Evolutionary conservation across 2,329 filamentous ascomycete species (phyloP), one percentile per base, ranked within the genome.

Genomic region (Penicillium sumatraense): DNA sequence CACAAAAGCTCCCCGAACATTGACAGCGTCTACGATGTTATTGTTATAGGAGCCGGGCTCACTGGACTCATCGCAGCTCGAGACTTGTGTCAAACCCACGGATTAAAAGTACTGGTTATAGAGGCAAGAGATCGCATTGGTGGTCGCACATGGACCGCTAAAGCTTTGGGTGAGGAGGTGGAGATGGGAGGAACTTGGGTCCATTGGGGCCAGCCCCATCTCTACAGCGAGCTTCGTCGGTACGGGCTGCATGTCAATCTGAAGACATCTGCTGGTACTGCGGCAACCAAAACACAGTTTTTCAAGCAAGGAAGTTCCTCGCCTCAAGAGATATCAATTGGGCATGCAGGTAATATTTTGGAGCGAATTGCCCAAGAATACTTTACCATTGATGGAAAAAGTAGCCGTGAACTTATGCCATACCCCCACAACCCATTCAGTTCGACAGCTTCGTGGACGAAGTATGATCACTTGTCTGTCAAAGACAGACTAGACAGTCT

Each of bases 121-220:
- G 75, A 78, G 54, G 76, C 68, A 3, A 70, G 75, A 0, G 75
- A 78, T 51, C 72, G 75, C 3, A 74, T 78, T n/a, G 75, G 75
- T 3, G 75, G 75, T 1, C 69, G 75, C 5, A 77, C 74, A 38
- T 78, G 74, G 75, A 75, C 72, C 0, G 70, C 73, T 0, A 60
- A 66, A 7, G 62, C 63, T n/a, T 18, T 72, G 1, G 72, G 72
- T 0, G 68, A 68, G 13, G 67, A 71, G 0, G 68, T 74, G 35
- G 76, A 78, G 48, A 76, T 78, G 72, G 75, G 76, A 9, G 75
- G 76, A 0, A 77, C 75, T 0, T 78, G 75, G 74, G 67, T 78
- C 0, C 72, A 76, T 47, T 73, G 69, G 71, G 49, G 51, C 5
- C 66, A 70, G 46, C 67, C 66, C 7, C 68, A 72, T 53, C 35